Base-by-base conservation (phyloP, 331 rosid species). In the Quercus tomentella region DNA sequence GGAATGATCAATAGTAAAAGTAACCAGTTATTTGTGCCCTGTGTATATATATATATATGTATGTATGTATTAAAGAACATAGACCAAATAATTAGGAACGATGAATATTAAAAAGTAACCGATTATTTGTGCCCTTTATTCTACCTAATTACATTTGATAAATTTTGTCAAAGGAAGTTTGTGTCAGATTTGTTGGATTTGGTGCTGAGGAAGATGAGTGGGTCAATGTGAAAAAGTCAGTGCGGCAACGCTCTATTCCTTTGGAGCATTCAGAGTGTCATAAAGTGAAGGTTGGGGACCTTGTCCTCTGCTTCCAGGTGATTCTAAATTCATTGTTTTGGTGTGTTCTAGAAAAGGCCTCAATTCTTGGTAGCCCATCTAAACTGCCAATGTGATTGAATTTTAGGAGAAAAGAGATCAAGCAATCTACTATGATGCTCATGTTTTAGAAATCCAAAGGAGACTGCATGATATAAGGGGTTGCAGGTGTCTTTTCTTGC, bases 391-490 rank as follows among this genome's bases (percentile, higher is more conserved):
- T 51, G 76, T 74, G 67, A 77, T 30, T 60, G 55, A 14, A 75
- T 70, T 54, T 70, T 54, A 93, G 97, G 98, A 95, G 88, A 93
- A 87, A 86, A 88, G 89, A 81, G 97, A 96, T 83, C 92, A 91
- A 75, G 97, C 97, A 20, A 87, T 89, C 84, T 88, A 92, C 83
- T 92, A 88, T 18, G 98, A 96, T 83, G 94, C 98, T 75, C 98
- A 70, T 72, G 85, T 96, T 35, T 17, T 88, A 76, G 97, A 93
- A 70, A 85, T 93, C 72, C 92, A 93, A 67, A 86, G 93, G 88
- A 93, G 84, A 86, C 90, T 96, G 85, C 98, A 96, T 73, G 99
- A 96, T 80, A 85, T 96, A 81, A 89, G 99, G 82, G 99, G 99
- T 54, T 93, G 98, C 83, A 86, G 98, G 87, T 93, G 99, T 77